Base-by-base conservation (phyloP, 1,284 basidiomycete genomes). In the Ustilago sp. region DNA sequence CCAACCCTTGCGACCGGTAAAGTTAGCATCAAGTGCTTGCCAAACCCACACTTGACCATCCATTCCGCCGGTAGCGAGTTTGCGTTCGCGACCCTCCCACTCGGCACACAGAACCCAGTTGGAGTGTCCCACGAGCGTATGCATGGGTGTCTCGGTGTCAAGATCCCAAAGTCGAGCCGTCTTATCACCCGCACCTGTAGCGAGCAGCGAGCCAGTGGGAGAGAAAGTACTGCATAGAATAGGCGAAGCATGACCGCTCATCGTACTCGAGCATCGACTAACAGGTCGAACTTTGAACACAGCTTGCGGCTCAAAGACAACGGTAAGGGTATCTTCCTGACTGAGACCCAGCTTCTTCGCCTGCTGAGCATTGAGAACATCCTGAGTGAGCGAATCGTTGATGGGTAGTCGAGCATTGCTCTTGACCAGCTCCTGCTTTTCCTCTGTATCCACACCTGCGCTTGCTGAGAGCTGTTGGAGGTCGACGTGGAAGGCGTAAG, bases 81-180 rank as follows among this genome's bases (percentile, higher is more conserved):
- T 91, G 63, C 94, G 89, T 84, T 98, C 96, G 87, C 93, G 89
- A 0, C 93, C 92, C 82, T 98, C 95, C 96, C 96, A 99, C 84
- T 98, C 97, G 3, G 95, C 93, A 79, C 94, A 97, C 0, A 99
- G 89, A 1, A 99, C 94, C 95, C 95, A 98, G 0, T 94, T 95
- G 72, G 91, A 91, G 85, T 99, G 97, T 0, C 96, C 96, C 0
- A 90, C 88, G 12, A 99, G 89, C 9, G 92, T 93, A 85, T 94
- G 93, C 57, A 93, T 93, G 0, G 96, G 96, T 11, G 91, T 93
- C 87, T 99, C 97, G 0, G 93, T 95, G 82, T 93, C 90, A 65
- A 99, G 90, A 87, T 99, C 93, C 96, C 96, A 99, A 39, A 99
- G 87, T 8, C 96, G 90, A 13, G 93, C 94, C 52, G 93, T 94